A percentile compares a stretch with the other conserved stretches of the same genome.
phyloP scores from a whole-genome alignment of 1,284 basidiomycete genomes.

The Cryptococcus floricola region DNA sequence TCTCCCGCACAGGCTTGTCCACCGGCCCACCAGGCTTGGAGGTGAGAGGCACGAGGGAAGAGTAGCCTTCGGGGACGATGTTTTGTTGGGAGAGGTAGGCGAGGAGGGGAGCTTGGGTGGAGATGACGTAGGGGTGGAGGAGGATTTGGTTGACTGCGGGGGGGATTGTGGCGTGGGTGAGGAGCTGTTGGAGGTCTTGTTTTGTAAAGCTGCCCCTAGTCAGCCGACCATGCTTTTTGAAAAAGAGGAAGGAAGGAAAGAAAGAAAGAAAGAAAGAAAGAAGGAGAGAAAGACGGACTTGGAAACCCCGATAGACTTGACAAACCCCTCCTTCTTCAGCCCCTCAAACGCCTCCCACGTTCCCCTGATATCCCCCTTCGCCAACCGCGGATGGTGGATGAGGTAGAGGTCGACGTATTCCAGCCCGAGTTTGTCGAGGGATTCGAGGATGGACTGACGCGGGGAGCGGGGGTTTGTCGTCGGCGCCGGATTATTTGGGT shows the following conservation, averaged over 20 bases:
- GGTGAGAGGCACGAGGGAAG: conserved; percentile 63
- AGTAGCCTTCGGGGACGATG: conserved; percentile 68
- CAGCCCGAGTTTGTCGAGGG: conserved; percentile 62
- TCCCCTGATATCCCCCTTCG: conserved; percentile 56
- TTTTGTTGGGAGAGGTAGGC: conserved; percentile 58
- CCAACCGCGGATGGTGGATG: conserved; percentile 55
- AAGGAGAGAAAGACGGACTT: conserved; percentile 50
- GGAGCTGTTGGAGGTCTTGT: conserved; percentile 56
- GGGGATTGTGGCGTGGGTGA: conserved; percentile 58
- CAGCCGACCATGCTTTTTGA: neutral
- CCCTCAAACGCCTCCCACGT: conserved; percentile 63
- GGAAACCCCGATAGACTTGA: conserved; percentile 70
- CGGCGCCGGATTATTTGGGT: conserved; percentile 61
- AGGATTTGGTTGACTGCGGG: conserved; percentile 72
- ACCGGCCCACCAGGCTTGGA: conserved; percentile 61
- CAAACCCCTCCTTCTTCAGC: conserved; percentile 57
- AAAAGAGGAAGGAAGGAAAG: neutral
- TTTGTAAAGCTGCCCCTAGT: conserved; percentile 53
- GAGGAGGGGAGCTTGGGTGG: conserved; percentile 56
- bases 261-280: conserved; percentile 2
- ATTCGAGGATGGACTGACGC: conserved; percentile 57
- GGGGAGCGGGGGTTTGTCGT: conserved; percentile 57
- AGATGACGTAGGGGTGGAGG: conserved; percentile 67
- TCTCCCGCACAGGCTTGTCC: conserved; percentile 59
- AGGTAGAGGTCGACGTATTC: conserved; percentile 66